Evolutionary conservation across 345 rosid genomes (phyloP), one percentile per base, ranked within the genome.

Genomic region (Eucalyptus grandis): DNA sequence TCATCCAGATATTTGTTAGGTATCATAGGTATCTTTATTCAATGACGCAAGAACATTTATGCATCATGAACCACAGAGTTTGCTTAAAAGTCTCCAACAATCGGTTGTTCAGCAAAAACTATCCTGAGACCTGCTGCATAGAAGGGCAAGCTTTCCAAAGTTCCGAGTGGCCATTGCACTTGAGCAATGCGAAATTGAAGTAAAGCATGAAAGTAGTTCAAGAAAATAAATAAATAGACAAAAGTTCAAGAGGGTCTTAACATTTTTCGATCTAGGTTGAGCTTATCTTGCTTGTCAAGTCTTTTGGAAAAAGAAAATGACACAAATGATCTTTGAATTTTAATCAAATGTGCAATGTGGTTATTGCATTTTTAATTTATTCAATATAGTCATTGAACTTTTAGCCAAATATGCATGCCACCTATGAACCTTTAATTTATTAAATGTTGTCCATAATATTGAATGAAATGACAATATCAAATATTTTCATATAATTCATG

Each of bases 341-440:
- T 54, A 1, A 2, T 22, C 58, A 54, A 21, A 54, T 54, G 24
- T 21, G 4, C 2, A 54, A 54, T 21, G 10, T 21, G 11, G 1
- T 54, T 54, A 7, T 8, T 21, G 26, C 4, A 21, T 22, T 2
- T 54, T 54, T 54, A 54, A 54, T 21, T 54, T 9, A 4, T 54
- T 54, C 26, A 54, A 54, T 54, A 1, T 1, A 3, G 2, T 53
- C 2, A 1, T 0, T 53, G 24, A 53, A 4, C 1, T 53, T 53
- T 53, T 49, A 53, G 4, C 5, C 4, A 7, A 53, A 53, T 53
- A 4, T 53, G 4, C 9, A 53, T 19, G 1, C 10, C 5, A 3
- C 3, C 24, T 1, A 7, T 17, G 1, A 53, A 19, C 9, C 6
- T 19, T 53, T 53, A 53, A 19, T 54, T 54, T 54, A 9, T 54